Conservation (phyloP, 2,329 filamentous ascomycete species). For the Hymenoscyphus fraxineus region DNA sequence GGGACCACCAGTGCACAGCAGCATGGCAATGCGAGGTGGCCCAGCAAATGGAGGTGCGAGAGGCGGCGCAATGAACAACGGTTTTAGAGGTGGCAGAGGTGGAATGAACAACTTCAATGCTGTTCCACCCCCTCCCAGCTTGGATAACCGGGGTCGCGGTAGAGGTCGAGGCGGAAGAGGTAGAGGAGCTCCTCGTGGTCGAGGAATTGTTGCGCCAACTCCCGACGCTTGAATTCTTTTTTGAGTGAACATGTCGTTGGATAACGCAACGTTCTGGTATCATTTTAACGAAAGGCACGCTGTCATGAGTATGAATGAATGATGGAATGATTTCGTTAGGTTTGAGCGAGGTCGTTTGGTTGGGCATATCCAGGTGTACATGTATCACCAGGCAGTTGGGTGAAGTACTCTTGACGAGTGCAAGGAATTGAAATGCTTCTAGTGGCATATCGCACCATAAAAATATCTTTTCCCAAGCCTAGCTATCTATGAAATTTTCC, state of each 20-base stretch:
- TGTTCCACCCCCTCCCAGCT: conserved; percentile 56
- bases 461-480: not conserved
- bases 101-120: conserved; percentile 43
- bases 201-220: conserved; percentile 16
- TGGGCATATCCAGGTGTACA: not conserved
- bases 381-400: not conserved
- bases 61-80: conserved; percentile 23
- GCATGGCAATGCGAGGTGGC: conserved; percentile 24
- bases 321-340: conserved; percentile 1
- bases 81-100: conserved; percentile 21
- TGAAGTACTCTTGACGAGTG: not conserved
- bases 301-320: conserved; percentile 11
- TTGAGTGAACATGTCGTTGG: conserved; percentile 6
- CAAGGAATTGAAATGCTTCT: not conserved
- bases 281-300: conserved; percentile 1
- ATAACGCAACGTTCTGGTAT: conserved; percentile 5
- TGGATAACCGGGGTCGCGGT: conserved; percentile 43
- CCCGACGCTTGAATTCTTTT: conserved; percentile 8
- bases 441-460: not conserved
- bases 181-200: conserved; percentile 24
- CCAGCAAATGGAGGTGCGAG: conserved; percentile 24
- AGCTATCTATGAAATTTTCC: not conserved
- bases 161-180: conserved; percentile 33
- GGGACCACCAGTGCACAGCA: conserved; percentile 27
- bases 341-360: conserved; percentile 2